Evolutionary conservation across 352 stramenopile genomes (phyloP).

Genomic region (Globisporangium cederbergense): DNA sequence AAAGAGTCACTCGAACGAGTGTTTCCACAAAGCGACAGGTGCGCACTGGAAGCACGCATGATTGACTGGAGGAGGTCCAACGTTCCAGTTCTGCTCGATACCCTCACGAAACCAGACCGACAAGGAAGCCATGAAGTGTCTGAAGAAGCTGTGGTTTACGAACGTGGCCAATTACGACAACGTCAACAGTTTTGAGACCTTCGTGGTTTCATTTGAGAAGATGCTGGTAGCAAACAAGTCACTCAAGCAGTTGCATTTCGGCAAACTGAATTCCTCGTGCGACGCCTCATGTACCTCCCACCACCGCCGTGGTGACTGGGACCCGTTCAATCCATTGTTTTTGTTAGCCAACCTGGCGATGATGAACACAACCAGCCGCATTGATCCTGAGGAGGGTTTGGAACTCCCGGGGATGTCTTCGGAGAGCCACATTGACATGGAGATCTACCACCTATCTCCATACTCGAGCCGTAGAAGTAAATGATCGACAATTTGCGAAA

Average conservation of each 20-base stretch:
- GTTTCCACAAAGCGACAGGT: neutral
- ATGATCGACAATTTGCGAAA: too few relatives aligned
- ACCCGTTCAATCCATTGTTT: too few relatives aligned
- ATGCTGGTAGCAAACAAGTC: neutral
- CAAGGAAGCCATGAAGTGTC: neutral
- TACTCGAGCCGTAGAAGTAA: too few relatives aligned
- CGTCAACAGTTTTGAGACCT: too few relatives aligned
- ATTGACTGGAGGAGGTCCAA: neutral
- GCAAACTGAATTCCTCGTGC: neutral
- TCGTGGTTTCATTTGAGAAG: neutral
- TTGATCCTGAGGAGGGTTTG: too few relatives aligned
- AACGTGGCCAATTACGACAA: too few relatives aligned
- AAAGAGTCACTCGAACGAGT: neutral
- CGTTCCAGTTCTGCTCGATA: neutral
- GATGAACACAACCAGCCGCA: too few relatives aligned
- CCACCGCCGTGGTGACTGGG: too few relatives aligned
- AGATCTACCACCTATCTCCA: too few relatives aligned
- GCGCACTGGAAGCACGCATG: neutral
- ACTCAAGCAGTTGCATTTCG: neutral
- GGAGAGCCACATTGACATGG: too few relatives aligned
- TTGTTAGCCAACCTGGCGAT: too few relatives aligned
- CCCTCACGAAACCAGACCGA: neutral
- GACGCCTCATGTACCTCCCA: neutral
- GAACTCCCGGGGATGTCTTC: too few relatives aligned
- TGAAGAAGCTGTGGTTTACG: neutral